phyloP scores from a whole-genome alignment of 768 basidiomycete genomes.

The Xerocomellus chrysenteron region DNA sequence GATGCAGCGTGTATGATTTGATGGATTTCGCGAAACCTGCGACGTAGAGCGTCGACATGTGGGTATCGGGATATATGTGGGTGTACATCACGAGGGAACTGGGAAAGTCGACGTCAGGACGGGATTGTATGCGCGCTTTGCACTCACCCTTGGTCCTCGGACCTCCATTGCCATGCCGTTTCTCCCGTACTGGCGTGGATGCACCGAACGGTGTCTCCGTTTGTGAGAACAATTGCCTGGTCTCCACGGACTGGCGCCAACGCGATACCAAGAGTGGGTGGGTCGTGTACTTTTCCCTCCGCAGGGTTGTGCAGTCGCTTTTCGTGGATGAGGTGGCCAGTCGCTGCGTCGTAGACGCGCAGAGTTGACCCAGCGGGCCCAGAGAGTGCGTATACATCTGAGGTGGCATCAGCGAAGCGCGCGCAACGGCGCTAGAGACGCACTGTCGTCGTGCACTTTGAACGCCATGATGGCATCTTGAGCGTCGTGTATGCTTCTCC shows the following conservation, averaged over 20 bases:
- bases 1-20: slow-evolving; percentile 60
- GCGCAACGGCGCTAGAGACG: slow-evolving; percentile 21
- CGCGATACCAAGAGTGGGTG: slow-evolving; percentile 54
- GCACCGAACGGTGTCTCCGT: slow-evolving; percentile 56
- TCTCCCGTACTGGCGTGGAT: slow-evolving; percentile 53
- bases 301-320: slow-evolving; percentile 51
- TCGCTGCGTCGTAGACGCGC: slow-evolving; percentile 61
- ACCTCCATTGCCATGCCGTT: slow-evolving; percentile 69
- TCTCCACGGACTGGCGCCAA: slow-evolving; percentile 38
- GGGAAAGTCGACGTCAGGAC: slow-evolving; percentile 1
- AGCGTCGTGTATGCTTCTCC: slow-evolving; percentile 77
- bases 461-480: slow-evolving; percentile 69
- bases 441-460: slow-evolving; percentile 57
- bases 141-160: slow-evolving; percentile 64
- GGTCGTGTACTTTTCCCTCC: slow-evolving; percentile 47
- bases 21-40: slow-evolving; percentile 45
- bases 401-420: not conserved
- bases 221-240: slow-evolving; percentile 47
- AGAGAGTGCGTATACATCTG: slow-evolving; percentile 73
- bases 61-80: slow-evolving; percentile 52
- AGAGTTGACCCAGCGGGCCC: slow-evolving; percentile 70
- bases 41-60: slow-evolving; percentile 55
- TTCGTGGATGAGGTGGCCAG: slow-evolving; percentile 69
- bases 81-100: slow-evolving; percentile 69
- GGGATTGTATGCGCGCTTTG: not conserved